These are phyloP conservation scores for Lyophyllum semitale DNA, from an alignment of 768 basidiomycete genomes.

Conservation along the genomic window DNA sequence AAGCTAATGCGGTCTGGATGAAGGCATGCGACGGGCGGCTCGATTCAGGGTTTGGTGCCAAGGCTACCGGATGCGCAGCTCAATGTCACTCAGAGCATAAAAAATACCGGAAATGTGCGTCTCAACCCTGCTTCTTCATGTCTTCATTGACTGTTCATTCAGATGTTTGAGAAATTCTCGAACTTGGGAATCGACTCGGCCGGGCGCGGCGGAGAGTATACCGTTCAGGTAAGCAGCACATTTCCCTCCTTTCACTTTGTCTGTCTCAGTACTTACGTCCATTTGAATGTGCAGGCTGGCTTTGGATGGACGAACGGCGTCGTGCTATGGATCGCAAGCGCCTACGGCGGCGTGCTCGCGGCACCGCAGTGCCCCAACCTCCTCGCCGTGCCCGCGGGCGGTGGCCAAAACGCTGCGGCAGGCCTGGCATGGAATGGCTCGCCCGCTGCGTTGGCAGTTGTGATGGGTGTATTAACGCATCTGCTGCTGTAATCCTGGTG, in stretches of 20 bases:
- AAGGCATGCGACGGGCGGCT: slow-evolving; percentile 88
- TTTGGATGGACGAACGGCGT: slow-evolving; percentile 93
- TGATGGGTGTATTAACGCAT: neutral
- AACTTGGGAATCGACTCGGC: slow-evolving; percentile 75
- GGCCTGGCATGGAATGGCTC: slow-evolving; percentile 1
- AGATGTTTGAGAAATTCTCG: slow-evolving; percentile 94
- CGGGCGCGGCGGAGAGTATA: slow-evolving; percentile 85
- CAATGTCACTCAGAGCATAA: slow-evolving; percentile 64
- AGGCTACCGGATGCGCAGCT: slow-evolving; percentile 70
- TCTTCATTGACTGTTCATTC: slow-evolving; percentile 3
- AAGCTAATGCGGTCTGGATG: neutral
- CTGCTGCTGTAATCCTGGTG: neutral
- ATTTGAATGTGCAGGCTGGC: slow-evolving; percentile 48
- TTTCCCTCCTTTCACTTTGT: slow-evolving; percentile 5
- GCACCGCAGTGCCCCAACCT: slow-evolving; percentile 64
- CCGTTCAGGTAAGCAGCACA: slow-evolving; percentile 61
- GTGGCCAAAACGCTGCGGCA: slow-evolving; percentile 14
- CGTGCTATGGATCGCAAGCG: slow-evolving; percentile 70
- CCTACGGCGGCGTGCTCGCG: slow-evolving; percentile 61
- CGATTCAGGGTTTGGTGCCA: slow-evolving; percentile 68
- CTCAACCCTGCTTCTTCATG: neutral
- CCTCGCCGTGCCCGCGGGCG: slow-evolving; percentile 24
- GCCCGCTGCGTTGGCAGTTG: neutral
- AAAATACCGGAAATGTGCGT: slow-evolving; percentile 75
- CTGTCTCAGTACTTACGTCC: neutral